A percentile compares a stretch with the other conserved stretches of the same genome.
These are phyloP conservation scores for Eucalyptus marginata DNA, from an alignment of 345 rosid genomes.

Conservation along the genomic window DNA sequence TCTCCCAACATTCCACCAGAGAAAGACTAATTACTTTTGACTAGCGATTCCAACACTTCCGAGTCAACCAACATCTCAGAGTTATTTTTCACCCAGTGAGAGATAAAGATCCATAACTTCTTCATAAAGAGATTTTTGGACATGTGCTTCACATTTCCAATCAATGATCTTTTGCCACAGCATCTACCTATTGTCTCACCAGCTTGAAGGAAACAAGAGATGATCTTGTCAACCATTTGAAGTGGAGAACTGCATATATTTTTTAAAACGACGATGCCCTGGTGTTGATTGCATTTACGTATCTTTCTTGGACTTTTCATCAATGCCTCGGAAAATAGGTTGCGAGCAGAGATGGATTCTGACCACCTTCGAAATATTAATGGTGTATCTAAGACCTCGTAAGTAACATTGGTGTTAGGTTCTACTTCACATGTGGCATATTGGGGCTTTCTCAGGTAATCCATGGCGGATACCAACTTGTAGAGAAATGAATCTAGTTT, in stretches of 20 bases:
- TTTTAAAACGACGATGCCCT: accelerated
- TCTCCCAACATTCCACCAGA: too few relatives aligned
- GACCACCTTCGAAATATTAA: too few relatives aligned
- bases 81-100: too few relatives aligned
- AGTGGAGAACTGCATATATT: accelerated
- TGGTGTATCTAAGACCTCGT: neutral
- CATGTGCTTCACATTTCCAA: neutral
- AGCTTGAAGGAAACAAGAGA: neutral
- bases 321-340: neutral
- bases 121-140: neutral
- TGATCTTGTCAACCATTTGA: accelerated
- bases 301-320: too few relatives aligned
- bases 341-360: too few relatives aligned
- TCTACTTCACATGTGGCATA: accelerated
- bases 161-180: neutral
- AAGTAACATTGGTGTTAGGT: accelerated
- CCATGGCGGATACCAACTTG: accelerated
- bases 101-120: neutral
- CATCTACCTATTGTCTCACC: neutral
- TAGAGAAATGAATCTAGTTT: too few relatives aligned
- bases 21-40: too few relatives aligned
- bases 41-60: too few relatives aligned
- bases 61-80: too few relatives aligned
- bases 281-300: accelerated
- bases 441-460: accelerated